Percentiles rank a stretch among this genome's conserved stretches.
phyloP scores from a whole-genome alignment of 768 basidiomycete genomes.

The Crepidotus variabilis region DNA sequence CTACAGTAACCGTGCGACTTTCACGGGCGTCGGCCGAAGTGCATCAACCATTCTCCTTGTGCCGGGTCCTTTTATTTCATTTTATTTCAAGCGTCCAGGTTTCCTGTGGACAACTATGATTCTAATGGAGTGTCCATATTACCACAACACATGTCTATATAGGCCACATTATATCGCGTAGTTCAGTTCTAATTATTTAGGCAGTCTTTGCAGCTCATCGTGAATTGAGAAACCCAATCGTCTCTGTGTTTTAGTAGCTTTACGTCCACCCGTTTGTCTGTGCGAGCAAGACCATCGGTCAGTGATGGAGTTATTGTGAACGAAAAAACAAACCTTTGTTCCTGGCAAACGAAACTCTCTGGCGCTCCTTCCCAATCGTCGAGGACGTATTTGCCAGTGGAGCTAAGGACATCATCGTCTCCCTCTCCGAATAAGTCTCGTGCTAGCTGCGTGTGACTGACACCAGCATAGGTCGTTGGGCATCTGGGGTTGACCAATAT shows the following conservation, averaged over 20 bases:
- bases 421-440: constrained; percentile 86
- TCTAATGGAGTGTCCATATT: background rate
- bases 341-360: constrained; percentile 97
- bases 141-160: background rate
- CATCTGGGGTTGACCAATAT: constrained; percentile 96
- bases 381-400: constrained; percentile 71
- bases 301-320: background rate
- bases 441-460: constrained; percentile 94
- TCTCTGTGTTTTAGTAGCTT: constrained; percentile 86
- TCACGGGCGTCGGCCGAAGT: no score
- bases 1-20: no score
- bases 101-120: background rate
- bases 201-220: constrained; percentile 48
- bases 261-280: constrained; percentile 84
- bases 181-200: constrained; percentile 9
- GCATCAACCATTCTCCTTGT: no score
- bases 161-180: background rate
- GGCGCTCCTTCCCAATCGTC: constrained; percentile 97
- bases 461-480: constrained; percentile 97
- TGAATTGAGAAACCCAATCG: constrained; percentile 81
- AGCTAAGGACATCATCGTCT: constrained; percentile 50
- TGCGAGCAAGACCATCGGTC: constrained; percentile 2
- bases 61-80: no score
- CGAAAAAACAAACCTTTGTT: constrained; percentile 59
- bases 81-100: no score